A percentile compares a stretch with the other conserved stretches of the same genome.
Evolutionary conservation across 2,329 filamentous ascomycete genomes (phyloP).

Genomic region (Aureobasidium melanogenum): DNA sequence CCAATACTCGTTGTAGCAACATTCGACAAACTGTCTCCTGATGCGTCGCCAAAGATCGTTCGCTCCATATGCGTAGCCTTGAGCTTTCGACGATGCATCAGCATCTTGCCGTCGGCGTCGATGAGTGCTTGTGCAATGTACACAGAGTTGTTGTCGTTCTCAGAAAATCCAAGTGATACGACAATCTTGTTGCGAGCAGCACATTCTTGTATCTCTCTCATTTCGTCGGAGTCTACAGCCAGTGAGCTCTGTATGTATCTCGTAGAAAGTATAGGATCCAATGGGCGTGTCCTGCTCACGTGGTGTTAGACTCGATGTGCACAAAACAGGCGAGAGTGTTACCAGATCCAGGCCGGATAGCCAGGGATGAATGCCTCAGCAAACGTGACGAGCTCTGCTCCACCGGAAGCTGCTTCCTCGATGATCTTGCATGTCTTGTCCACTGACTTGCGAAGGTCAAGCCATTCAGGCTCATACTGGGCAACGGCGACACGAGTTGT

Average conservation of each 20-base stretch:
- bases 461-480: constrained; percentile 53
- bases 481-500: constrained; percentile 37
- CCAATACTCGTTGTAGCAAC: constrained; percentile 27
- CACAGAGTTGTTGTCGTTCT: constrained; percentile 30
- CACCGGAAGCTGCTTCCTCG: constrained; percentile 43
- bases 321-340: constrained; percentile 11
- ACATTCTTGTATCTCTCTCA: constrained; percentile 32
- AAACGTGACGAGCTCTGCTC: constrained; percentile 45
- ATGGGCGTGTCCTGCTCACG: constrained; percentile 28
- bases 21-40: constrained; percentile 26
- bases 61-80: constrained; percentile 38
- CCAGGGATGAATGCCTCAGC: constrained; percentile 40
- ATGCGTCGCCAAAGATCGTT: constrained; percentile 34
- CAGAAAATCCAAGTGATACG: constrained; percentile 33
- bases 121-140: constrained; percentile 35
- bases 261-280: constrained; percentile 32
- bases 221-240: constrained; percentile 31
- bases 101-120: constrained; percentile 24
- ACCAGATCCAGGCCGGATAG: constrained; percentile 41
- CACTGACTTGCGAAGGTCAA: constrained; percentile 47
- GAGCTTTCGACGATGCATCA: constrained; percentile 32
- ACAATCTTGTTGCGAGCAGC: constrained; percentile 27
- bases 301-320: background rate
- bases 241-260: constrained; percentile 40
- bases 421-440: constrained; percentile 51